Conservation (phyloP, 352 stramenopile genomes). For the Phytopythium kandeliae region DNA sequence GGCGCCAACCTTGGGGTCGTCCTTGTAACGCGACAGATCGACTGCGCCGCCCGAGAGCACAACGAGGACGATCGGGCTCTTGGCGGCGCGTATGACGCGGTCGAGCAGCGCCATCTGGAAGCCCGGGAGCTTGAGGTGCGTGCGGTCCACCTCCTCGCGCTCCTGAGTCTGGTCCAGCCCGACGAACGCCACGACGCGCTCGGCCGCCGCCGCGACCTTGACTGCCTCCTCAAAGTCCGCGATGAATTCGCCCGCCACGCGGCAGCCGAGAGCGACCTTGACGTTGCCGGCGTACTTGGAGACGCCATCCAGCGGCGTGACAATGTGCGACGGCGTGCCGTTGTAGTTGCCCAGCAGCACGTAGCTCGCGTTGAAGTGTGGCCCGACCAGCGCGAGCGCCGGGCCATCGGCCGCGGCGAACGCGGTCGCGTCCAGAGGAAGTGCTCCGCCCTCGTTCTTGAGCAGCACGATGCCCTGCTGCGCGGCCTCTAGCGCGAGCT, state of each 20-base stretch:
- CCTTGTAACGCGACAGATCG: slow-evolving; percentile 56
- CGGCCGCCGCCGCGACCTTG: slow-evolving; percentile 18
- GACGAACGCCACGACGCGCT: slow-evolving; percentile 57
- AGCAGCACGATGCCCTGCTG: slow-evolving; percentile 84
- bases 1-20: slow-evolving; percentile 48
- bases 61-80: slow-evolving; percentile 66
- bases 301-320: slow-evolving; percentile 51
- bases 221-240: slow-evolving; percentile 51
- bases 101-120: slow-evolving; percentile 61
- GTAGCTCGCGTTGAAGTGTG: slow-evolving; percentile 58
- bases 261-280: slow-evolving; percentile 36
- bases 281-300: slow-evolving; percentile 21
- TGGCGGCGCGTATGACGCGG: slow-evolving; percentile 32
- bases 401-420: slow-evolving; percentile 13
- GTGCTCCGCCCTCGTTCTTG: slow-evolving; percentile 71
- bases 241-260: slow-evolving; percentile 41
- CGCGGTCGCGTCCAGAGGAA: slow-evolving; percentile 39
- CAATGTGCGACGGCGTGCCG: slow-evolving; percentile 51
- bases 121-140: slow-evolving; percentile 49
- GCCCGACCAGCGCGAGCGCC: slow-evolving; percentile 66
- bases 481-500: slow-evolving; percentile 59
- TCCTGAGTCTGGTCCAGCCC: slow-evolving; percentile 63
- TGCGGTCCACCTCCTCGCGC: slow-evolving; percentile 62
- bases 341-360: slow-evolving; percentile 76
- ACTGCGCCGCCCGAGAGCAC: slow-evolving; percentile 75